A percentile compares a stretch with the other conserved stretches of the same genome.
phyloP scores from a whole-genome alignment of 495 filamentous ascomycete genomes.

The Neurospora sp. region DNA sequence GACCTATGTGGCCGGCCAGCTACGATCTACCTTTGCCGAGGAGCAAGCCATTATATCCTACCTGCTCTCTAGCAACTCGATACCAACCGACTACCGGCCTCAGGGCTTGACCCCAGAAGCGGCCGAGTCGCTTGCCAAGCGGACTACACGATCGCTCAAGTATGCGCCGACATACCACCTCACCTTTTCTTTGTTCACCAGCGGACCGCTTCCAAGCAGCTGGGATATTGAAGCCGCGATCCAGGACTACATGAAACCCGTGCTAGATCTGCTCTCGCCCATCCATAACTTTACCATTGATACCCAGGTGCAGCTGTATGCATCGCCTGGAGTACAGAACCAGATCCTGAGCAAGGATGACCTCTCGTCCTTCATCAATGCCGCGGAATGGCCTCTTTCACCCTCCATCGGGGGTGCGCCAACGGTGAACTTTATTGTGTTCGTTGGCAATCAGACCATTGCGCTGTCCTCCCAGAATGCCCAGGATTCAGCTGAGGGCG shows the following conservation, averaged over 20 bases:
- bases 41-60: slow-evolving; percentile 85
- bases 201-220: slow-evolving; percentile 61
- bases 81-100: slow-evolving; percentile 36
- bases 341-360: slow-evolving; percentile 73
- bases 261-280: slow-evolving; percentile 63
- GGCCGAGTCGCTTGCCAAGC: slow-evolving; percentile 39
- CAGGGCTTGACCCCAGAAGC: slow-evolving; percentile 31
- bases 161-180: slow-evolving; percentile 92
- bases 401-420: slow-evolving; percentile 89
- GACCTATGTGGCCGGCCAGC: slow-evolving; percentile 65
- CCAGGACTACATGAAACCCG: slow-evolving; percentile 67
- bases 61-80: slow-evolving; percentile 55
- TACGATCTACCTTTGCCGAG: slow-evolving; percentile 73
- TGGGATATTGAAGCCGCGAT: slow-evolving; percentile 89
- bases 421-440: slow-evolving; percentile 91
- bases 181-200: slow-evolving; percentile 90
- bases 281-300: slow-evolving; percentile 97
- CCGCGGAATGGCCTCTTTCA: slow-evolving; percentile 92
- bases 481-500: slow-evolving; percentile 41
- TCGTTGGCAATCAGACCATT: slow-evolving; percentile 52
- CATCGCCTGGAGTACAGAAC: slow-evolving; percentile 59
- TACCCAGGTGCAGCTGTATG: slow-evolving; percentile 91
- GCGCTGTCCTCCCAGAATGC: slow-evolving; percentile 8
- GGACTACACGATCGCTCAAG: slow-evolving; percentile 71
- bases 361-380: slow-evolving; percentile 89